A percentile compares a stretch with the other conserved stretches of the same genome.
phyloP scores from a whole-genome alignment of 768 basidiomycete genomes.

The Cubamyces lactineus region DNA sequence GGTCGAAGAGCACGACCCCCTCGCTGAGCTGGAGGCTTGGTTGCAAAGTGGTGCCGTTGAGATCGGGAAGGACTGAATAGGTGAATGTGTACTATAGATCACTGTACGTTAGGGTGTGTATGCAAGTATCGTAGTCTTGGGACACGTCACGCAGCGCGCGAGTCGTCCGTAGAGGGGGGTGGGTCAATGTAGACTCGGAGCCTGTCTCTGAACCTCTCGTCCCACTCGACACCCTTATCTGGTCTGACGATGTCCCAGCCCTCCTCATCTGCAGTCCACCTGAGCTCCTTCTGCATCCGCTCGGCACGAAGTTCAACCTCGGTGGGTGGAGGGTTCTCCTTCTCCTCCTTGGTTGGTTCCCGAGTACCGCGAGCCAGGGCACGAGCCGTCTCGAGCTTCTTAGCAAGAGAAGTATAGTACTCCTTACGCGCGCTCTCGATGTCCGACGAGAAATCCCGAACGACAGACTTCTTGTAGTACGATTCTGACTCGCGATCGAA shows the following conservation, averaged over 20 bases:
- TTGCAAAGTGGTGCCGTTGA: constrained; percentile 65
- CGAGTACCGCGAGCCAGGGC: constrained; percentile 73
- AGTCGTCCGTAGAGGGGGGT: constrained; percentile 21
- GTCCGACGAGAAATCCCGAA: constrained; percentile 49
- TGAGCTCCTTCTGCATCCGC: constrained; percentile 83
- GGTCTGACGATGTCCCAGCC: constrained; percentile 82
- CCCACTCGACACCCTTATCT: constrained; percentile 70
- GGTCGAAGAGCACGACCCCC: constrained; percentile 44
- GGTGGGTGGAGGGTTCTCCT: constrained; percentile 74
- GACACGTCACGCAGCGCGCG: constrained; percentile 7
- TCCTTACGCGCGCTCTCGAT: constrained; percentile 71
- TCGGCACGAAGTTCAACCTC: constrained; percentile 90
- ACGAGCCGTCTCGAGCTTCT: constrained; percentile 70
- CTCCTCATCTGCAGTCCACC: constrained; percentile 78
- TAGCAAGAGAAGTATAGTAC: constrained; percentile 75
- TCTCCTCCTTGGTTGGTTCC: constrained; percentile 87
- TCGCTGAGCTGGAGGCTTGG: constrained; percentile 73
- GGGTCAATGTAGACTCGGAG: constrained; percentile 63
- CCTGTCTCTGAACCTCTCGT: constrained; percentile 64
- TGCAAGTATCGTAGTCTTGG: constrained; percentile 12
- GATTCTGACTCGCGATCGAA: constrained; percentile 70
- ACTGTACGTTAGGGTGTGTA: constrained; percentile 16
- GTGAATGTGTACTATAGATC: constrained; percentile 8
- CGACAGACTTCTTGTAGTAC: constrained; percentile 68
- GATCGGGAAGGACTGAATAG: constrained; percentile 36